phyloP scores from a whole-genome alignment of 805 yeast genomes.

The Spathaspora girioi region DNA sequence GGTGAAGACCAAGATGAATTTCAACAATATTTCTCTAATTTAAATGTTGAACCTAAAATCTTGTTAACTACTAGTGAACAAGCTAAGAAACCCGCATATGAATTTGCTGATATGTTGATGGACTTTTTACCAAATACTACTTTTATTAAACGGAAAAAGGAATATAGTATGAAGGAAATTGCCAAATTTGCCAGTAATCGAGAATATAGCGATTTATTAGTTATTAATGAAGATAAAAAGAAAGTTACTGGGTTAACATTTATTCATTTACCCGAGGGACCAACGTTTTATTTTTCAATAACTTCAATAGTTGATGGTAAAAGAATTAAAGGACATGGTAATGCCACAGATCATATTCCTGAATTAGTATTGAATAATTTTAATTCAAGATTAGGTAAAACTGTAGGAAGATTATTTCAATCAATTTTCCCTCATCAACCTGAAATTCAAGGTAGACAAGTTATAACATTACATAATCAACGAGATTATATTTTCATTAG shows the following conservation, averaged over 20 bases:
- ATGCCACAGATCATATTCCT: slow-evolving; percentile 86
- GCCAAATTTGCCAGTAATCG: slow-evolving; percentile 77
- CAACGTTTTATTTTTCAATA: slow-evolving; percentile 87
- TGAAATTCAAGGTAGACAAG: slow-evolving; percentile 93
- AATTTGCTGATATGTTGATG: slow-evolving; percentile 80
- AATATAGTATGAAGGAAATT: slow-evolving; percentile 82
- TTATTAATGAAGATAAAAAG: slow-evolving; percentile 92
- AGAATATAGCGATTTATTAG: slow-evolving; percentile 82
- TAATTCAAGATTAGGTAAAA: slow-evolving; percentile 86
- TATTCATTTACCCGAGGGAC: slow-evolving; percentile 92
- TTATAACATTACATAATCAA: slow-evolving; percentile 91
- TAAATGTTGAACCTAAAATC: slow-evolving; percentile 68
- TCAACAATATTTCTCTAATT: slow-evolving; percentile 50
- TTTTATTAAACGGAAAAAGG: slow-evolving; percentile 85
- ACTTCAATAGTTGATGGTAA: slow-evolving; percentile 74
- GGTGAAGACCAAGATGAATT: slow-evolving; percentile 57
- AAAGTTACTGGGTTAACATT: slow-evolving; percentile 88
- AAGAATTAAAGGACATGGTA: slow-evolving; percentile 81
- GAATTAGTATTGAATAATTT: slow-evolving; percentile 91
- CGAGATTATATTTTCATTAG: slow-evolving; percentile 94
- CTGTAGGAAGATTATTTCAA: slow-evolving; percentile 90
- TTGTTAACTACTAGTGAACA: slow-evolving; percentile 83
- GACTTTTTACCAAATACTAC: slow-evolving; percentile 83
- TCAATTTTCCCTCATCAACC: slow-evolving; percentile 90
- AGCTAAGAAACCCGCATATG: slow-evolving; percentile 84